These are phyloP conservation scores for Cladosporium phlei DNA, from an alignment of 2,329 filamentous ascomycete species.

Conservation along the genomic window DNA sequence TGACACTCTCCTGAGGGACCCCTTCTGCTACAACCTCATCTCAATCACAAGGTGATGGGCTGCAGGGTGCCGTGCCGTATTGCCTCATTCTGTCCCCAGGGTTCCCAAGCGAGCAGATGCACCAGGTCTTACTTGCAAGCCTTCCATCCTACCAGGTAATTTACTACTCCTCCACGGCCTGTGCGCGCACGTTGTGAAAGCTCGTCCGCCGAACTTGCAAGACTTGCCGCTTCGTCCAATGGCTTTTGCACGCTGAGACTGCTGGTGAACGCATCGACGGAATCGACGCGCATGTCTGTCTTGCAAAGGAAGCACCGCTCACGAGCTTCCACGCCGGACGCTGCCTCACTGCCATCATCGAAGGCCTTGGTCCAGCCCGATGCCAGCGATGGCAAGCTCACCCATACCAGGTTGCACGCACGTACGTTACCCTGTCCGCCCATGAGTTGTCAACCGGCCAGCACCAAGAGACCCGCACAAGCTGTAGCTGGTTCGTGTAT, in stretches of 20 bases:
- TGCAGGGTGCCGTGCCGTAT: no score
- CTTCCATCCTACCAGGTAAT: conserved; percentile 3
- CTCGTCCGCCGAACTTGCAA: not conserved
- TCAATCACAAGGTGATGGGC: conserved; percentile 6
- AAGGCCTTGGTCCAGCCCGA: no score
- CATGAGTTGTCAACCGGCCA: no score
- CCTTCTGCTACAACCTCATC: conserved; percentile 10
- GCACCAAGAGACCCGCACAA: no score
- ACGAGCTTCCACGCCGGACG: conserved; percentile 12
- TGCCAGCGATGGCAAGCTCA: no score
- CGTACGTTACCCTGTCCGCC: no score
- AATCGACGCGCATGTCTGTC: conserved; percentile 13
- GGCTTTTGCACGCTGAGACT: conserved; percentile 5
- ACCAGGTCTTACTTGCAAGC: not conserved
- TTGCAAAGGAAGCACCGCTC: conserved; percentile 9
- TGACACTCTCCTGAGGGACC: no score
- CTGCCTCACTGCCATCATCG: no score
- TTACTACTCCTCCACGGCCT: conserved; percentile 1
- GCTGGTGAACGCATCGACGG: conserved; percentile 10
- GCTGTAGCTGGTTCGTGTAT: no score
- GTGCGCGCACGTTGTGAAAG: conserved; percentile 8
- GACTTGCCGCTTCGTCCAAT: not conserved
- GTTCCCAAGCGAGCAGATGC: conserved; percentile 2
- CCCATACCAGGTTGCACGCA: no score
- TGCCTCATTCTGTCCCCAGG: conserved; percentile 2